Percentiles rank a stretch among this genome's conserved stretches.
These are phyloP conservation scores for Neonectria faginata DNA, from an alignment of 2,329 filamentous ascomycete genomes.

Conservation along the genomic window DNA sequence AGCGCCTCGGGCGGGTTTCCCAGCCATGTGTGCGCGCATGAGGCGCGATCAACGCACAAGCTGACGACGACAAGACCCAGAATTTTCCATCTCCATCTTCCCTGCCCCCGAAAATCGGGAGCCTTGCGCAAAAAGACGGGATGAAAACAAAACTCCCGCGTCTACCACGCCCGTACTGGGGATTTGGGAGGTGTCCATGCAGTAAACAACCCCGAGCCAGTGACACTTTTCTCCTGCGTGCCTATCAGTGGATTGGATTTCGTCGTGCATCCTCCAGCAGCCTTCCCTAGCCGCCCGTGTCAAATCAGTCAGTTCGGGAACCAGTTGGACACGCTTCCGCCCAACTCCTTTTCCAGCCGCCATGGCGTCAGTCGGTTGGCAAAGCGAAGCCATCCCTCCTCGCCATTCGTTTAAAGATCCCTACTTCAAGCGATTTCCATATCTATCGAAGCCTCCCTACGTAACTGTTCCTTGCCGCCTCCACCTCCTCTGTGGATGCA, in stretches of 20 bases:
- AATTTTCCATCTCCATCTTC: background rate
- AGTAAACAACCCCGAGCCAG: background rate
- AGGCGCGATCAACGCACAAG: background rate
- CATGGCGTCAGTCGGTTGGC: background rate
- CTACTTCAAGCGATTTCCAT: background rate
- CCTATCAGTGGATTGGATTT: background rate
- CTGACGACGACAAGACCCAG: conserved; percentile 2
- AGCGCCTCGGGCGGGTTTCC: background rate
- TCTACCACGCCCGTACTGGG: background rate
- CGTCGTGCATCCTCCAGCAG: background rate
- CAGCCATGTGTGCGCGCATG: background rate
- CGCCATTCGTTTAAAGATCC: background rate
- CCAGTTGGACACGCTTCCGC: background rate
- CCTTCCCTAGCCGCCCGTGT: background rate
- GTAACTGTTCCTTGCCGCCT: background rate
- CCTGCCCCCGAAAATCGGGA: background rate
- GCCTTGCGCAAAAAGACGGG: background rate
- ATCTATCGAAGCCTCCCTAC: background rate
- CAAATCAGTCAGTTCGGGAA: background rate
- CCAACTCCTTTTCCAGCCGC: background rate
- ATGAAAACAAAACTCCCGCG: background rate
- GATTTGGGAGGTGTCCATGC: background rate
- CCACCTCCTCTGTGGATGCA: background rate
- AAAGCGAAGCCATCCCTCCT: background rate
- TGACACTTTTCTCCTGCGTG: background rate